phyloP scores from a whole-genome alignment of 2,329 filamentous ascomycete species.

The Apiospora pterosperma region DNA sequence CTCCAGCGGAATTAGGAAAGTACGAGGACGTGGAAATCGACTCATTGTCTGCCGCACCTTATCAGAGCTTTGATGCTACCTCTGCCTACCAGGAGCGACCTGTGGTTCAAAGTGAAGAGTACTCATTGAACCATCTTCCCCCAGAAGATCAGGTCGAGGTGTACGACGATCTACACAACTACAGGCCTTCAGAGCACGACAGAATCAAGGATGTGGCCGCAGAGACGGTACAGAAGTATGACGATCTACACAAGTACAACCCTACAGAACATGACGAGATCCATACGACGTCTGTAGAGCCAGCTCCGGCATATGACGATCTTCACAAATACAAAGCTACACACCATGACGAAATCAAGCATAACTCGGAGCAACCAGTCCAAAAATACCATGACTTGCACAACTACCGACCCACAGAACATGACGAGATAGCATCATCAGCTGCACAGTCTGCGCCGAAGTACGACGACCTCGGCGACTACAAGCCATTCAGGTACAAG shows the following conservation, averaged over 20 bases:
- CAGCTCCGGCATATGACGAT: not conserved
- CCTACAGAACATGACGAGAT: slow-evolving; percentile 3
- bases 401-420: not conserved
- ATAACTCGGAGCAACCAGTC: slow-evolving; percentile 16
- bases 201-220: slow-evolving; percentile 17
- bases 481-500: slow-evolving; percentile 27
- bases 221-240: slow-evolving; percentile 15
- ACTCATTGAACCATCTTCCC: slow-evolving; percentile 28
- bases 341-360: slow-evolving; percentile 5
- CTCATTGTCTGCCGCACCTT: slow-evolving; percentile 15
- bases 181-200: slow-evolving; percentile 17
- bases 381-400: slow-evolving; percentile 2
- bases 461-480: slow-evolving; percentile 37
- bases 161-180: slow-evolving; percentile 27
- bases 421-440: not conserved
- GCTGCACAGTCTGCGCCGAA: not conserved
- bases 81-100: slow-evolving; percentile 4
- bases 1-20: slow-evolving; percentile 31
- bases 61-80: slow-evolving; percentile 5
- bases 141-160: slow-evolving; percentile 23
- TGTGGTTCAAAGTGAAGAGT: slow-evolving; percentile 24
- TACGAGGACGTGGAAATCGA: slow-evolving; percentile 31
- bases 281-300: not conserved
- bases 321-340: slow-evolving; percentile 7
- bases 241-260: slow-evolving; percentile 5